Evolutionary conservation across 257 asterid genomes (phyloP).

Genomic region (Rehmannia glutinosa): DNA sequence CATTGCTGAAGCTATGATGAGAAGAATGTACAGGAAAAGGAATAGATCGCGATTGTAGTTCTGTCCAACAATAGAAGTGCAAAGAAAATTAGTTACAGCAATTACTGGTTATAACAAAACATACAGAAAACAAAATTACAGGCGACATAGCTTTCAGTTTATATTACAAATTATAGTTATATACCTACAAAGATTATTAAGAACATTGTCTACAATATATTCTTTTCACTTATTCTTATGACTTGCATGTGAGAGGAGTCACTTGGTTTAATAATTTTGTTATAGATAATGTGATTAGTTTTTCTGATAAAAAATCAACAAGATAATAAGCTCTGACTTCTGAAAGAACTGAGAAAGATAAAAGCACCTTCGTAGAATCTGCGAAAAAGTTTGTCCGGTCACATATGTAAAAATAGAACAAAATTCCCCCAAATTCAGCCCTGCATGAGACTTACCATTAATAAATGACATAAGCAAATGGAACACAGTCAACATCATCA

Average conservation of each 20-base stretch:
- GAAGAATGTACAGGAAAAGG: constrained; percentile 77
- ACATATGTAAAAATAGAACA: constrained; percentile 77
- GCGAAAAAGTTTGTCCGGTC: constrained; percentile 85
- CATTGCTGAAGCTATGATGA: constrained; percentile 84
- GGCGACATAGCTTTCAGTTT: background rate
- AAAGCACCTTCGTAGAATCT: constrained; percentile 78
- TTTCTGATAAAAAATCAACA: background rate
- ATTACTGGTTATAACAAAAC: background rate
- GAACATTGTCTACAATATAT: background rate
- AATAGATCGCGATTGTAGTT: constrained; percentile 96
- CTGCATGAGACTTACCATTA: constrained; percentile 35
- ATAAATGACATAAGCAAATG: constrained; percentile 16
- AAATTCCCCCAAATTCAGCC: constrained; percentile 89
- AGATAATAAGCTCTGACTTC: background rate
- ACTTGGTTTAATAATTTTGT: background rate
- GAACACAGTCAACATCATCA: background rate
- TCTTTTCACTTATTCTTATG: background rate
- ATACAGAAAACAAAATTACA: background rate
- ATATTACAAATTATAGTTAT: background rate
- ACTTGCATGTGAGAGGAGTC: background rate
- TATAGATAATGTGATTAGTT: background rate
- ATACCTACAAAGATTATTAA: too few species aligned
- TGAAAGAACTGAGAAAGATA: constrained; percentile 13
- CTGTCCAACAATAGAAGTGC: constrained; percentile 43
- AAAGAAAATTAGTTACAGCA: constrained; percentile 18